Evolutionary conservation across 495 filamentous ascomycete genomes (phyloP).

Genomic region (Cercophora scortea): DNA sequence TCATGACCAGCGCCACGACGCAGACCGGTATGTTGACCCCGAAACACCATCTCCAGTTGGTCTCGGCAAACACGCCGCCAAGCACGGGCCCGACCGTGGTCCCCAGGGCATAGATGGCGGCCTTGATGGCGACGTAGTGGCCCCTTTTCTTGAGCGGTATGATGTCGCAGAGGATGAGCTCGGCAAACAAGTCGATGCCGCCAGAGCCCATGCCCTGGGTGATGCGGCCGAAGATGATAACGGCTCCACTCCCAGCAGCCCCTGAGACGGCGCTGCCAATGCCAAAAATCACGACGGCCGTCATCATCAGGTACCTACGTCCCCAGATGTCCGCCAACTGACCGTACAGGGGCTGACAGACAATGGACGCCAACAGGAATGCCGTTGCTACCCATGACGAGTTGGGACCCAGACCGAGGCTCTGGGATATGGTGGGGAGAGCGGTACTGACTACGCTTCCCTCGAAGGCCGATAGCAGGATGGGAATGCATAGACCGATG

Average conservation of each 20-base stretch:
- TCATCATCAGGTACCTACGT: slow-evolving; percentile 36
- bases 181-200: slow-evolving; percentile 47
- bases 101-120: slow-evolving; percentile 66
- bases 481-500: slow-evolving; percentile 25
- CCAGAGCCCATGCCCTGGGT: slow-evolving; percentile 78
- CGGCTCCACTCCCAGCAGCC: slow-evolving; percentile 26
- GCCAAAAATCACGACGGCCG: slow-evolving; percentile 31
- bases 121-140: slow-evolving; percentile 49
- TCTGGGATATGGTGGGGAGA: slow-evolving; percentile 30
- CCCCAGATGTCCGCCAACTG: slow-evolving; percentile 46
- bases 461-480: slow-evolving; percentile 40
- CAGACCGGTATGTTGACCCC: slow-evolving; percentile 22
- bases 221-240: slow-evolving; percentile 67
- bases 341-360: slow-evolving; percentile 28
- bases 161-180: slow-evolving; percentile 52
- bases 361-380: slow-evolving; percentile 20
- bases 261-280: slow-evolving; percentile 38
- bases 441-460: slow-evolving; percentile 45
- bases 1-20: slow-evolving; percentile 14
- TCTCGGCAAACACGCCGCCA: slow-evolving; percentile 64
- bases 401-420: slow-evolving; percentile 20
- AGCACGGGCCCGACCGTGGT: slow-evolving; percentile 66
- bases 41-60: slow-evolving; percentile 22
- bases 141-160: slow-evolving; percentile 62
- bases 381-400: slow-evolving; percentile 23